A percentile compares a stretch with the other conserved stretches of the same genome.
Evolutionary conservation across 169 alveolate genomes (phyloP).

Genomic region (Neospora caninum): DNA sequence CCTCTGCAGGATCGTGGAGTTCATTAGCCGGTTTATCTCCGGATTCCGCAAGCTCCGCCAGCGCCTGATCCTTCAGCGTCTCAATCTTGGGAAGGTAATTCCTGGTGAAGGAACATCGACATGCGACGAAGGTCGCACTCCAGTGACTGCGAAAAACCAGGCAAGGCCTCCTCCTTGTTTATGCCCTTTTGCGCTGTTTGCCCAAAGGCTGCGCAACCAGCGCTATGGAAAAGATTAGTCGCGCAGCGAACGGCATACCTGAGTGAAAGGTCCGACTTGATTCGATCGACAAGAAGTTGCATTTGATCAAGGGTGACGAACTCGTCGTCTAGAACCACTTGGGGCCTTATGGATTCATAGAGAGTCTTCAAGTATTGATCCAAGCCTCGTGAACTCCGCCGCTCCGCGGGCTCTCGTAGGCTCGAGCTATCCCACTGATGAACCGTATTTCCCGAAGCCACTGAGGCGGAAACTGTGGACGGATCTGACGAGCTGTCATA

Average conservation of each 20-base stretch:
- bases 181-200: no score
- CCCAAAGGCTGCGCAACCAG: no score
- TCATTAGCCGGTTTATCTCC: not conserved
- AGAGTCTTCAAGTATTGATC: not conserved
- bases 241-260: not conserved
- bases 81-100: slow-evolving; percentile 22
- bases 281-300: slow-evolving; percentile 30
- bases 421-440: not conserved
- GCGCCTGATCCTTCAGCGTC: not conserved
- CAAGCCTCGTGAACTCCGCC: not conserved
- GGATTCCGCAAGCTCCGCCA: slow-evolving; percentile 8
- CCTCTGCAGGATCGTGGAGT: not conserved
- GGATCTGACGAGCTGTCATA: not conserved
- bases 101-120: not conserved
- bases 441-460: not conserved
- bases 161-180: no score
- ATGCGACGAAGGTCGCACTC: no score
- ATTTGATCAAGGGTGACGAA: slow-evolving; percentile 7
- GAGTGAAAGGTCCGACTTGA: not conserved
- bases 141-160: no score
- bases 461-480: not conserved
- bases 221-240: no score
- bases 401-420: not conserved
- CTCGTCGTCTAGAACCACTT: not conserved
- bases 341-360: slow-evolving; percentile 13